Evolutionary conservation across 495 filamentous ascomycete species (phyloP).

Genomic region (Penicillium macrosclerotiorum): DNA sequence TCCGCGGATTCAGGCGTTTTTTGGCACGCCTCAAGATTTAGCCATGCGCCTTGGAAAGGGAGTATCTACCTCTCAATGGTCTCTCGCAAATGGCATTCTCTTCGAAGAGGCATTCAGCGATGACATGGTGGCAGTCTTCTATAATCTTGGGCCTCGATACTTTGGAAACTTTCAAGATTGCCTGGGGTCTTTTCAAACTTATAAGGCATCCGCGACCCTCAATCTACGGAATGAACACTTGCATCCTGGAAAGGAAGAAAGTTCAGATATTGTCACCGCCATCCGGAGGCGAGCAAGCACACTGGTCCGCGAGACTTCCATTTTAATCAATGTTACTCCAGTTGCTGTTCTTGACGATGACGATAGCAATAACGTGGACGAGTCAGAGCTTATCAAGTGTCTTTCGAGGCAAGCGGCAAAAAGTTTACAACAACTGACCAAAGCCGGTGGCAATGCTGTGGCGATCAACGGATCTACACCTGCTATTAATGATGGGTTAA

Average conservation of each 20-base stretch:
- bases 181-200: slow-evolving; percentile 93
- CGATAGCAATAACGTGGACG: slow-evolving; percentile 63
- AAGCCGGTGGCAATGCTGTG: slow-evolving; percentile 70
- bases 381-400: slow-evolving; percentile 70
- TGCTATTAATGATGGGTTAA: slow-evolving; percentile 83
- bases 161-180: slow-evolving; percentile 96
- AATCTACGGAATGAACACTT: slow-evolving; percentile 89
- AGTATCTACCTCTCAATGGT: slow-evolving; percentile 78
- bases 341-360: slow-evolving; percentile 74
- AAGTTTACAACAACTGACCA: slow-evolving; percentile 68
- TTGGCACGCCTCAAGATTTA: slow-evolving; percentile 90
- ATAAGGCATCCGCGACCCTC: slow-evolving; percentile 87
- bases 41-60: slow-evolving; percentile 76
- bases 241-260: slow-evolving; percentile 87
- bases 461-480: slow-evolving; percentile 87
- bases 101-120: slow-evolving; percentile 87
- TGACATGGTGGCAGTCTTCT: slow-evolving; percentile 87
- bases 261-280: slow-evolving; percentile 85
- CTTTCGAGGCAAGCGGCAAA: slow-evolving; percentile 72
- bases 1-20: slow-evolving; percentile 81
- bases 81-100: slow-evolving; percentile 81
- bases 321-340: slow-evolving; percentile 84
- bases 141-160: slow-evolving; percentile 85
- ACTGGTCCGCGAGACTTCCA: slow-evolving; percentile 75
- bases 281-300: slow-evolving; percentile 78